These are phyloP conservation scores for Phytophthora colocasiae DNA, from an alignment of 352 stramenopile genomes.

Conservation along the genomic window DNA sequence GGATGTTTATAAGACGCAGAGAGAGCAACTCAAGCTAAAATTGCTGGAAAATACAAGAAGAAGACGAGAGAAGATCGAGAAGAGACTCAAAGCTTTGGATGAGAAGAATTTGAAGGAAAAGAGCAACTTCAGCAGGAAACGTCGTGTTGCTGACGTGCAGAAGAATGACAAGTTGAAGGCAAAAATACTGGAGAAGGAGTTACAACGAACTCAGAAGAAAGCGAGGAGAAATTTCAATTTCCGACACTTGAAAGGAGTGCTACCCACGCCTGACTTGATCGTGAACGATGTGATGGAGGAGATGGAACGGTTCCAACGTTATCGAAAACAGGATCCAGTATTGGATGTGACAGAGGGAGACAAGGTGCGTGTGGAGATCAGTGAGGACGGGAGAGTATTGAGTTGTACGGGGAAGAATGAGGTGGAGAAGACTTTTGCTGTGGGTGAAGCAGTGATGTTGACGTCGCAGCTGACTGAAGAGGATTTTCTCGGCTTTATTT, in stretches of 20 bases:
- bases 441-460: constrained; percentile 66
- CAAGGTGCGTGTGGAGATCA: constrained; percentile 9
- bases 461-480: constrained; percentile 58
- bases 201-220: constrained; percentile 31
- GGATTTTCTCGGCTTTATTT: constrained; percentile 69
- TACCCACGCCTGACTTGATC: constrained; percentile 48
- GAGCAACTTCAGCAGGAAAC: constrained; percentile 23
- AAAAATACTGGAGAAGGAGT: constrained; percentile 31
- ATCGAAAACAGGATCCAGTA: constrained; percentile 26
- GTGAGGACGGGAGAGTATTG: constrained; percentile 25
- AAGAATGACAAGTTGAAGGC: constrained; percentile 7
- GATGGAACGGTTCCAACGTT: constrained; percentile 30
- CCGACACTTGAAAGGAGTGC: constrained; percentile 56
- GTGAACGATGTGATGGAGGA: constrained; percentile 43
- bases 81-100: constrained; percentile 68
- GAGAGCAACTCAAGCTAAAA: constrained; percentile 58
- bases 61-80: constrained; percentile 66
- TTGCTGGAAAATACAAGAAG: constrained; percentile 43
- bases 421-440: constrained; percentile 39
- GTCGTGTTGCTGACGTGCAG: neutral
- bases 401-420: constrained; percentile 3
- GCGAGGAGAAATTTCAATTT: constrained; percentile 63
- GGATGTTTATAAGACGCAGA: constrained; percentile 54
- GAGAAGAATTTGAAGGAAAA: constrained; percentile 30
- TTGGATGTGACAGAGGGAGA: constrained; percentile 10